Base-by-base conservation (phyloP, 139 green algal species). In the Tetradesmus lagerheimii region DNA sequence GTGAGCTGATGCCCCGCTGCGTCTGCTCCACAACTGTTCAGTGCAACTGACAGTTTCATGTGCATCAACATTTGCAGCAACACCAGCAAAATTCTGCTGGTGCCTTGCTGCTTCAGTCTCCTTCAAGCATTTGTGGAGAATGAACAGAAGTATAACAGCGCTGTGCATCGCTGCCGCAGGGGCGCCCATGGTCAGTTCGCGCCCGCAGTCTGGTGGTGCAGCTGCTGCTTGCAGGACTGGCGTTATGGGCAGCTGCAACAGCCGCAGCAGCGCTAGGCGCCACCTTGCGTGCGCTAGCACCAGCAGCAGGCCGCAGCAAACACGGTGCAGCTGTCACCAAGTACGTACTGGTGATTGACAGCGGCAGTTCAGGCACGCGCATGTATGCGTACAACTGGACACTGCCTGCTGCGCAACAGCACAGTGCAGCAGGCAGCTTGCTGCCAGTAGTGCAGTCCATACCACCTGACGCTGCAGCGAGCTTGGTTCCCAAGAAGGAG, bases 361-460 rank as follows among this genome's bases (percentile, higher is more conserved):
- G 91, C 34, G 95, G 95, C 16, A 96, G 92, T 88, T 96, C 94
- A 34, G 95, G 95, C 66, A 97, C 94, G 0, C 91, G 95, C 43
- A 91, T 97, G 94, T 85, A 90, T 50, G 86, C 86, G 2, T 85
- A 78, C 86, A 90, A 74, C 23, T 90, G 86, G 86, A 83, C 43
- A 27, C 18, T 43, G 39, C 85, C 85, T 57, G 53, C 57, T n/a
- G 57, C 1, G 57, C 57, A n/a, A 11, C 57, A 71, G 57, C 20
- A 80, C 14, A 31, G 34, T 1, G 35, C 37, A 39, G 64, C 57
- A 6, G 14, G 76, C 16, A 45, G 76, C 76, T 14, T 0, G 5
- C 57, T 90, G 37, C 87, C 87, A 11, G 14, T 47, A 12, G 15
- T 90, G 25, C 20, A 64, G n/a, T 15, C 38, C 37, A 86, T 90